Evolutionary conservation across 2,329 filamentous ascomycete species (phyloP), one percentile per base, ranked within the genome.

Genomic region (Exophiala xenobiotica): DNA sequence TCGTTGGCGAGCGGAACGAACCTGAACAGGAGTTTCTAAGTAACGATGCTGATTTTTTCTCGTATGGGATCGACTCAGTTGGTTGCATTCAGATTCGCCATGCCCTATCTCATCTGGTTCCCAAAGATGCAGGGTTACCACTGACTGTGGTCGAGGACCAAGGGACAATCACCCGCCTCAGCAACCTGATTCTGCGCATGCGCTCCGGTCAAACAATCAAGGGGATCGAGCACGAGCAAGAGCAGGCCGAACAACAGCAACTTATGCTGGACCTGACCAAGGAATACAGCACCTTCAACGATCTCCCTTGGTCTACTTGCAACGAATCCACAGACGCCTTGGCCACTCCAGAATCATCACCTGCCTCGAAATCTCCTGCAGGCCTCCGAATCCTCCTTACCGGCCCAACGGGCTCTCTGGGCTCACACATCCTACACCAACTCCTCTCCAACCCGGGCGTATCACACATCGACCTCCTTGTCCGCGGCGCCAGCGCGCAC

Each of bases 321-420:
- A 38, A 6, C 4, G 3, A n/a, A n/a, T n/a, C n/a, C n/a, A n/a
- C n/a, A n/a, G n/a, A n/a, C n/a, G n/a, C n/a, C 31, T 4, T 3
- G 3, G 9, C 19, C 11, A 14, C 38, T 3, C 3, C 38, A 11
- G 8, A 7, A 5, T 1, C 20, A 22, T 6, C 38, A 1, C 8
- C 38, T 11, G 14, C 19, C 20, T 20, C 19, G 19, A 18, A 40
- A n/a, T n/a, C n/a, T 5, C 41, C 27, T 8, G n/a, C 2, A 8
- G 46, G 46, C 5, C 22, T 49, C 6, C 43, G 33, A 16, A 49
- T 61, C 23, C 50, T 62, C 3, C 45, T 87, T 3, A 87, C 84
- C 0, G 85, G 85, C 1, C 77, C 78, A 0, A 87, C 85, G 0
- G 85, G 85, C 1, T 83, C 82, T 1, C 71, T 87, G 0, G 85